Evolutionary conservation across 192 early-diverging fungal genomes (phyloP), one percentile per base, ranked within the genome.

Genomic region (Dissophora globulifera): DNA sequence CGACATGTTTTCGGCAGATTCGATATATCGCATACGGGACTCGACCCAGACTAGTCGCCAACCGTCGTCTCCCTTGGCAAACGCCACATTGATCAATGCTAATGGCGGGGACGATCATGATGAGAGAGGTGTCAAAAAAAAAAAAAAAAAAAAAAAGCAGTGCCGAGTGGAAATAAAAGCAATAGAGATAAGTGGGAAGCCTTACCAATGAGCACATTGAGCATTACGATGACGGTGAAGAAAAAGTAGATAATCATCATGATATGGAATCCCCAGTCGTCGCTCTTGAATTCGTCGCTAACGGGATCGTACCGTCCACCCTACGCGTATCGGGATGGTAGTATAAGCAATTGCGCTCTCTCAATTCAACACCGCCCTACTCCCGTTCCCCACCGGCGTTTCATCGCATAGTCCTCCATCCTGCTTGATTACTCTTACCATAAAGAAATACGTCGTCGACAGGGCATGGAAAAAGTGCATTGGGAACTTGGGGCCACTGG

Each of bases 21-120:
- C 67, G 2, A 59, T 58, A 30, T 48, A 69, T 1, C 58, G 56
- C 16, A 69, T 40, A 1, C 67, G 48, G 7, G 30, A 51, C 17
- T 69, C 50, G 23, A 60, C 48, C 67, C 67, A 69, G 8, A 43
- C 57, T 15, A 60, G 31, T 1, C 56, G 56, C 67, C 67, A 69
- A 16, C 47, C 49, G 20, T 50, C 49, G 13, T 69, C 67, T 9
- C 57, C 67, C 25, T 40, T 59, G 3, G 9, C 40, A 23, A 60
- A 59, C 15, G 67, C 56, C 15, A 43, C 50, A 27, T 69, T 69
- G 42, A 69, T 59, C 27, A 69, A 32, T 0, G 57, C 67, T 65
- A 31, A n/a, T 16, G 11, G n/a, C 20, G 32, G 2, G 8, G 13
- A 38, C 7, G 4, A n/a, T 17, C 16, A 12, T 4, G 5, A 17